Conservation (phyloP, 345 rosid genomes). For the Lepidium sativum region DNA sequence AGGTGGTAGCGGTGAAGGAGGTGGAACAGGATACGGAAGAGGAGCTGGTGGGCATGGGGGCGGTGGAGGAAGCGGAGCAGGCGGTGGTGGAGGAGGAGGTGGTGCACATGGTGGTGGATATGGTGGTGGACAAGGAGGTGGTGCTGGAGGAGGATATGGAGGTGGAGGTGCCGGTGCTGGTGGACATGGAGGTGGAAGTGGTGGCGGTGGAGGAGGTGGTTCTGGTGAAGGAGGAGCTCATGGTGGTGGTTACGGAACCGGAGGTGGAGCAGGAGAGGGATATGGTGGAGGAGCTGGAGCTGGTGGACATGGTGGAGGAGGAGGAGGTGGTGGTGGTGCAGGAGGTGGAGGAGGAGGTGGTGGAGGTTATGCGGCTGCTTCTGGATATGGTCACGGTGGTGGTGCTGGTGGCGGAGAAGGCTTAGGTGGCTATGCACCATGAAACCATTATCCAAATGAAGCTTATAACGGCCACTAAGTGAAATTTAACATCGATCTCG, state of each 20-base stretch:
- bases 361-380: slow-evolving; percentile 24
- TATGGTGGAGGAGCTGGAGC: slow-evolving; percentile 25
- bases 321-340: slow-evolving; percentile 24
- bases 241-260: slow-evolving; percentile 23
- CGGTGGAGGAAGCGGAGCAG: slow-evolving; percentile 25
- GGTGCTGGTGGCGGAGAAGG: slow-evolving; percentile 31
- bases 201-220: slow-evolving; percentile 28
- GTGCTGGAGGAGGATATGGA: slow-evolving; percentile 29
- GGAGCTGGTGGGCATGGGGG: slow-evolving; percentile 21
- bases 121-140: slow-evolving; percentile 25
- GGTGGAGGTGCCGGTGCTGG: slow-evolving; percentile 18
- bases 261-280: slow-evolving; percentile 33
- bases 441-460: background rate
- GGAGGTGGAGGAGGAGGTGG: slow-evolving; percentile 32
- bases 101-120: slow-evolving; percentile 28
- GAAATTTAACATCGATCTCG: background rate
- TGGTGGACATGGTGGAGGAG: slow-evolving; percentile 29
- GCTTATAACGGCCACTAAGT: background rate
- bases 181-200: slow-evolving; percentile 25
- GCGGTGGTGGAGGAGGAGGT: slow-evolving; percentile 23
- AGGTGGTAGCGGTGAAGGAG: slow-evolving; percentile 30
- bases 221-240: slow-evolving; percentile 23
- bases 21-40: slow-evolving; percentile 28
- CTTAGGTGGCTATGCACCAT: slow-evolving; percentile 18
- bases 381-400: slow-evolving; percentile 19